These are phyloP conservation scores for Fusarium chuoi DNA, from an alignment of 2,329 filamentous ascomycete genomes.

Conservation along the genomic window DNA sequence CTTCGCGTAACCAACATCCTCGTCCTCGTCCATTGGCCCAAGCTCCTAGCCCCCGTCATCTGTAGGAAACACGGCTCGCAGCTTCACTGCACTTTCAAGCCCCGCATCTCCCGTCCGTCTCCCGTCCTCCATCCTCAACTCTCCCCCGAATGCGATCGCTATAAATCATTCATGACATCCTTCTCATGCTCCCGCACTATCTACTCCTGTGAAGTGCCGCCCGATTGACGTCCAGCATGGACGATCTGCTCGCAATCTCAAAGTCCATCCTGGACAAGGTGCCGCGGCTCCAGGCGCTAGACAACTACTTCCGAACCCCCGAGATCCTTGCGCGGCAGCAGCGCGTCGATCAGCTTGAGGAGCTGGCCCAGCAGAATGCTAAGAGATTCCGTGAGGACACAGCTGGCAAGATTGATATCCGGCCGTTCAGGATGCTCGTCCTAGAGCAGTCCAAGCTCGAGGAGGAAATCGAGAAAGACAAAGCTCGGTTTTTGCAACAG, in stretches of 20 bases:
- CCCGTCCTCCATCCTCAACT: neutral
- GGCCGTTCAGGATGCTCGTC: neutral
- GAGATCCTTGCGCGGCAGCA: neutral
- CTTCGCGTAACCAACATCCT: neutral
- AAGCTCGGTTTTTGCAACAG: neutral
- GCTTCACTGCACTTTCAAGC: neutral
- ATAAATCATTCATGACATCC: neutral
- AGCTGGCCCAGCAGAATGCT: neutral
- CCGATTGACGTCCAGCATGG: neutral
- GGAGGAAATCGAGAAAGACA: neutral
- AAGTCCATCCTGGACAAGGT: neutral
- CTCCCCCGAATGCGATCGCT: neutral
- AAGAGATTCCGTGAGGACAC: neutral
- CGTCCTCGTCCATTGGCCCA: neutral
- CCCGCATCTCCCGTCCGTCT: neutral
- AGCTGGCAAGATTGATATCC: neutral
- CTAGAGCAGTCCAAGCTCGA: neutral
- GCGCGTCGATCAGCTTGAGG: neutral
- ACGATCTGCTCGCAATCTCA: neutral
- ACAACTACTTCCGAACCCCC: neutral
- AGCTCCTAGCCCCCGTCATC: neutral
- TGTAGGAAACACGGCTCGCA: neutral
- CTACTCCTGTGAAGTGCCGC: neutral
- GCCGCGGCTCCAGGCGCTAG: slow-evolving; percentile 44
- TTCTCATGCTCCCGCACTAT: neutral